These are phyloP conservation scores for Ligustrum vulgare DNA, from an alignment of 257 asterid genomes.

Conservation along the genomic window DNA sequence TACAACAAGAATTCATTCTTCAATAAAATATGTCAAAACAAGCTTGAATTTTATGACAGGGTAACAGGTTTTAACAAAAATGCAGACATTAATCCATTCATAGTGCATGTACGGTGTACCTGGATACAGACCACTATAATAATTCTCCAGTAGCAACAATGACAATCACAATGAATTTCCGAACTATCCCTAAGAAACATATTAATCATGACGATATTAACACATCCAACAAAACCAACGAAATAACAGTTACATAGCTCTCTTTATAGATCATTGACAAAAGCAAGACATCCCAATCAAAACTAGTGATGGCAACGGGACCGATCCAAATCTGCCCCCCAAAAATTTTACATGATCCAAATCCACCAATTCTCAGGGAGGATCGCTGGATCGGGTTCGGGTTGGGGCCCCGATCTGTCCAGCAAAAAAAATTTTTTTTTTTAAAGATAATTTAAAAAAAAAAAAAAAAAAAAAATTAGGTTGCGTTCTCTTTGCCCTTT, in stretches of 20 bases:
- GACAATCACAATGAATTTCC: not conserved
- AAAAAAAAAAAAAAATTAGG: too few species aligned
- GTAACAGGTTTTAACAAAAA: not conserved
- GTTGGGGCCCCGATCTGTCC: too few species aligned
- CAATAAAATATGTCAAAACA: not conserved
- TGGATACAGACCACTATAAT: not conserved
- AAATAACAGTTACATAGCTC: not conserved
- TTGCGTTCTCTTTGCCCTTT: too few species aligned
- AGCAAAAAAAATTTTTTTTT: too few species aligned
- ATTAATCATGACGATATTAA: not conserved
- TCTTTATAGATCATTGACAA: not conserved
- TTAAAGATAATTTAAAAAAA: too few species aligned
- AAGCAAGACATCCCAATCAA: not conserved
- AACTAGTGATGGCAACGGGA: too few species aligned
- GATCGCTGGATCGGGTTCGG: too few species aligned
- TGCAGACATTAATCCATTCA: not conserved
- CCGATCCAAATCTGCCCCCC: too few species aligned
- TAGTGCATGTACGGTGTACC: not conserved
- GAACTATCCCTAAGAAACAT: not conserved
- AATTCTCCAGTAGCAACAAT: not conserved
- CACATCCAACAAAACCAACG: not conserved
- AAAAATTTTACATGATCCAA: too few species aligned
- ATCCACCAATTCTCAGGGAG: too few species aligned
- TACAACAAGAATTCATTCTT: not conserved
- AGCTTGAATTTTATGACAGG: not conserved